Percentiles rank a stretch among this genome's conserved stretches.
These are phyloP conservation scores for Sporobolomyces roseus DNA, from an alignment of 768 basidiomycete genomes.

Conservation along the genomic window DNA sequence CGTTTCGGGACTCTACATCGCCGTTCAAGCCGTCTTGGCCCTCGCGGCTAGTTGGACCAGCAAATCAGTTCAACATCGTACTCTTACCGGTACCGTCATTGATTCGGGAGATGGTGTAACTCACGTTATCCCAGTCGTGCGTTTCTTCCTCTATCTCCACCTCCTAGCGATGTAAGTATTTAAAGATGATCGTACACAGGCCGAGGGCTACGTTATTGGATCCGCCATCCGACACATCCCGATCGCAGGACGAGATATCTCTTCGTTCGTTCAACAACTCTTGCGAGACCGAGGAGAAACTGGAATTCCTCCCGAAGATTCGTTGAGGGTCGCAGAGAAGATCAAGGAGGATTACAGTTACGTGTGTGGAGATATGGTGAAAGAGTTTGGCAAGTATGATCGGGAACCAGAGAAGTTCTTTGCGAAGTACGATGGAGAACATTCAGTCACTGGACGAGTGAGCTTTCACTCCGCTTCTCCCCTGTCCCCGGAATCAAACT, in stretches of 20 bases:
- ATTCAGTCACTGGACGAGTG: constrained; percentile 86
- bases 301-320: constrained; percentile 85
- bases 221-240: constrained; percentile 99
- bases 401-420: constrained; percentile 92
- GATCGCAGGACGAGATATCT: constrained; percentile 95
- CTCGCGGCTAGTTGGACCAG: constrained; percentile 97
- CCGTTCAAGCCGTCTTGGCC: constrained; percentile 95
- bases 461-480: constrained; percentile 43
- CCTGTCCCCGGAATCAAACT: neutral
- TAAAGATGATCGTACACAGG: constrained; percentile 51
- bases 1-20: constrained; percentile 96
- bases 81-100: constrained; percentile 75
- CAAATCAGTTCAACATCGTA: constrained; percentile 55
- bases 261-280: constrained; percentile 90
- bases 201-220: constrained; percentile 98
- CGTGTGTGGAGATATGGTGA: constrained; percentile 97
- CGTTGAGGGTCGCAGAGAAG: constrained; percentile 79
- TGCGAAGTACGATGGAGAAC: constrained; percentile 85
- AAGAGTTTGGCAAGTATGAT: constrained; percentile 98
- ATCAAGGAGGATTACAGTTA: constrained; percentile 99
- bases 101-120: constrained; percentile 99
- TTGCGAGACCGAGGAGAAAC: constrained; percentile 94
- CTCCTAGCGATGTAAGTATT: constrained; percentile 53
- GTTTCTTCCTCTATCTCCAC: constrained; percentile 19
- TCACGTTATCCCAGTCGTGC: constrained; percentile 72